Conservation (phyloP, 352 stramenopile species). For the Aphanomyces stellatus region DNA sequence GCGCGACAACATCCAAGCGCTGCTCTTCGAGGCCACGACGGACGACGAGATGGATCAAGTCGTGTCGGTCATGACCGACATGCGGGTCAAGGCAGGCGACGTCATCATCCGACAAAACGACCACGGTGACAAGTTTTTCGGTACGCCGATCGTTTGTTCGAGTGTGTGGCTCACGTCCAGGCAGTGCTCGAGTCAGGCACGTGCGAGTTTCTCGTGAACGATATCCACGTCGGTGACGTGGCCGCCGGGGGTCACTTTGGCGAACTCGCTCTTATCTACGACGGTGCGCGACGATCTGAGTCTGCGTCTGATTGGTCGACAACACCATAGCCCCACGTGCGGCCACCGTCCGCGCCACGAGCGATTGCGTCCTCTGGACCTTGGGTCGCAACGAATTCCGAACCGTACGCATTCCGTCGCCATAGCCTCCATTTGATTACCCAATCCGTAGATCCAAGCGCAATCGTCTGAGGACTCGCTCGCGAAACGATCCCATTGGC, state of each 20-base stretch:
- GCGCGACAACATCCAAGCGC: constrained; percentile 29
- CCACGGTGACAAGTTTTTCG: constrained; percentile 90
- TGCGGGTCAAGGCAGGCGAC: constrained; percentile 52
- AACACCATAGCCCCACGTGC: constrained; percentile 64
- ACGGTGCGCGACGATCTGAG: constrained; percentile 30
- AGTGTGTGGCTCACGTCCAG: not conserved
- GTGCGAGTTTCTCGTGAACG: constrained; percentile 67
- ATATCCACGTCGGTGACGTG: constrained; percentile 41
- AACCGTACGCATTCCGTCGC: constrained; percentile 25
- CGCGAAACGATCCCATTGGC: constrained; percentile 59
- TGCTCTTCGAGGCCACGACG: constrained; percentile 54
- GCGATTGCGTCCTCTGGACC: constrained; percentile 81
- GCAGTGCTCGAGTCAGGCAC: constrained; percentile 43
- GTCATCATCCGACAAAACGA: constrained; percentile 90
- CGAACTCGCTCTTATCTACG: constrained; percentile 86
- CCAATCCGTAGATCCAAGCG: constrained; percentile 38
- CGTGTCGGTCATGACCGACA: constrained; percentile 70
- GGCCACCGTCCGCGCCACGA: constrained; percentile 86
- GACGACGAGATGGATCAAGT: constrained; percentile 71
- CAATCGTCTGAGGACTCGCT: constrained; percentile 67
- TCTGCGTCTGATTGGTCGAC: no score
- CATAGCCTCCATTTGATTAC: not conserved
- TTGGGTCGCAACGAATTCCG: constrained; percentile 85
- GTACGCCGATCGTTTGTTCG: not conserved
- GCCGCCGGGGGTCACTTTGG: constrained; percentile 72